Conservation (phyloP, 1,139 yeast genomes). For the Protomyces macrosporus region DNA sequence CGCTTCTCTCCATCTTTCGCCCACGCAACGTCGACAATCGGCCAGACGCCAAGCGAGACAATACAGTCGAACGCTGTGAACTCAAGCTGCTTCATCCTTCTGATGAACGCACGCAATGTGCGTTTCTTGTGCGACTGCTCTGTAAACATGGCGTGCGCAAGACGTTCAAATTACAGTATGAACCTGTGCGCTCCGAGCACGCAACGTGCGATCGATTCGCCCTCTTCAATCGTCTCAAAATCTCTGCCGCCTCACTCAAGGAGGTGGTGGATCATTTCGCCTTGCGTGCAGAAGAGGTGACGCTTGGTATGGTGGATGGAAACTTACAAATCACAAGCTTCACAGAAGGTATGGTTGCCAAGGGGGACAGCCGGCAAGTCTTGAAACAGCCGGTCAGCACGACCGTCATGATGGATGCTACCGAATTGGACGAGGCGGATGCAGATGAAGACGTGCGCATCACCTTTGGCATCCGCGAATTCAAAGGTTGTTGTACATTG, state of each 20-base stretch:
- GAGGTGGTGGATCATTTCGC: slow-evolving; percentile 37
- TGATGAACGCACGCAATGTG: slow-evolving; percentile 23
- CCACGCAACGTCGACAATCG: slow-evolving; percentile 24
- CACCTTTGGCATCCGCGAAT: slow-evolving; percentile 37
- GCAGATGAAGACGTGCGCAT: slow-evolving; percentile 32
- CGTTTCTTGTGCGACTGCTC: slow-evolving; percentile 27
- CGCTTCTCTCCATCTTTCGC: slow-evolving; percentile 31
- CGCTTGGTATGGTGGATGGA: slow-evolving; percentile 32
- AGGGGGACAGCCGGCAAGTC: slow-evolving; percentile 31
- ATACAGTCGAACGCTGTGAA: slow-evolving; percentile 31
- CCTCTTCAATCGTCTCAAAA: slow-evolving; percentile 32
- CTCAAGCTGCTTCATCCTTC: slow-evolving; percentile 27
- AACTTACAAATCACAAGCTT: slow-evolving; percentile 34
- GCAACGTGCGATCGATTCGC: slow-evolving; percentile 32
- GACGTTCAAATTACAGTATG: slow-evolving; percentile 35
- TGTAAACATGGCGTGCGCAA: slow-evolving; percentile 33
- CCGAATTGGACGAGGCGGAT: slow-evolving; percentile 34
- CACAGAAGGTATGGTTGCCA: slow-evolving; percentile 34
- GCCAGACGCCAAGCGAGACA: slow-evolving; percentile 30
- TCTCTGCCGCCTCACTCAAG: slow-evolving; percentile 34
- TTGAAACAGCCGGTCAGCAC: slow-evolving; percentile 38
- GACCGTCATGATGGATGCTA: slow-evolving; percentile 32
- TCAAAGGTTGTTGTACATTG: slow-evolving; percentile 31
- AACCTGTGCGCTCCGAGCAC: slow-evolving; percentile 33
- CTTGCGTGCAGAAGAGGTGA: slow-evolving; percentile 36